Percentiles rank a stretch among this genome's conserved stretches.
These are phyloP conservation scores for Diaporthe batatas DNA, from an alignment of 2,329 filamentous ascomycete species.

Conservation along the genomic window DNA sequence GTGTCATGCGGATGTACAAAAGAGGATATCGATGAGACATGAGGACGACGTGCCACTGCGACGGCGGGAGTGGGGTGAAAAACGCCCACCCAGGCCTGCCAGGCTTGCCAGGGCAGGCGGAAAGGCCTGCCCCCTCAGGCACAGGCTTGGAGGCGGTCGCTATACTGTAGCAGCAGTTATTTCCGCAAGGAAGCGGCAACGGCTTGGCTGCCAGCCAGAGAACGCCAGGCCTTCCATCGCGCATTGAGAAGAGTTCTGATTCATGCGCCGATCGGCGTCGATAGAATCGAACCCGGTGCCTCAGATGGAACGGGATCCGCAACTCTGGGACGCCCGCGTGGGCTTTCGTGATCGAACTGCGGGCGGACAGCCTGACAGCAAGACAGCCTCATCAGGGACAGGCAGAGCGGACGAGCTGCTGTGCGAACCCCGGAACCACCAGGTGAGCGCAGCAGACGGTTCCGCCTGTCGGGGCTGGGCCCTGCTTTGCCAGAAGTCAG, in stretches of 20 bases:
- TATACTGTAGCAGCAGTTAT: constrained; percentile 24
- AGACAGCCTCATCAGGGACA: constrained; percentile 25
- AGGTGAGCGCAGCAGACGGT: constrained; percentile 33
- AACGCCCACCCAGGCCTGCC: background rate
- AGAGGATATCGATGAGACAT: constrained; percentile 26
- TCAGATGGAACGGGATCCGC: constrained; percentile 31
- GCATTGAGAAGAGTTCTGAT: constrained; percentile 21
- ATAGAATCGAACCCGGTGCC: constrained; percentile 24
- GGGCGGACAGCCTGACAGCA: constrained; percentile 13
- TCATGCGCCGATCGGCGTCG: constrained; percentile 29
- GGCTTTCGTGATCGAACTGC: constrained; percentile 19
- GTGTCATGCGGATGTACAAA: constrained; percentile 32
- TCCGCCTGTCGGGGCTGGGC: constrained; percentile 18
- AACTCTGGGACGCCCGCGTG: constrained; percentile 32
- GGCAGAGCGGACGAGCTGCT: background rate
- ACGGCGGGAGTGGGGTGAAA: constrained; percentile 20
- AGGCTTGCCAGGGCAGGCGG: too few relatives aligned
- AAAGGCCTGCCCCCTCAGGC: background rate
- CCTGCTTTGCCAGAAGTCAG: constrained; percentile 24
- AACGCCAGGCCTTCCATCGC: background rate
- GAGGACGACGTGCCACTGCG: constrained; percentile 16
- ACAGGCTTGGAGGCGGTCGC: constrained; percentile 20
- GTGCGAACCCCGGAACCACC: constrained; percentile 25
- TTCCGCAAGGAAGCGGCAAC: constrained; percentile 19
- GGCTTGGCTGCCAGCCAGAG: constrained; percentile 13